A percentile compares a stretch with the other conserved stretches of the same genome.
Conservation (phyloP, 2,329 filamentous ascomycete genomes). For the Aspergillus aculeatinus region DNA sequence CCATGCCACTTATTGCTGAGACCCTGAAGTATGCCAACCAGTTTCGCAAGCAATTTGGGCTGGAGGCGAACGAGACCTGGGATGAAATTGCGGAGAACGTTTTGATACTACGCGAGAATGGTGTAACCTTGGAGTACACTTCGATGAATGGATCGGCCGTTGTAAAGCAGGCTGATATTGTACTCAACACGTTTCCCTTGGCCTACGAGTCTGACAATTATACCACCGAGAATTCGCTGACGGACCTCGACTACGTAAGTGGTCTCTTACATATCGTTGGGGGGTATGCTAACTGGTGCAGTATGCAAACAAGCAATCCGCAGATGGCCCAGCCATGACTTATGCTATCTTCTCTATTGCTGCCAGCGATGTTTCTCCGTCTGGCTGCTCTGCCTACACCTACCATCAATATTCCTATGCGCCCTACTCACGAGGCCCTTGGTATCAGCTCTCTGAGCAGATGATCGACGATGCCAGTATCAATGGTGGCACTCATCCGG, state of each 20-base stretch:
- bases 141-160: constrained; percentile 65
- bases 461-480: constrained; percentile 58
- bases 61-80: constrained; percentile 59
- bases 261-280: not conserved
- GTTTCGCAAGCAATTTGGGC: constrained; percentile 57
- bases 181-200: constrained; percentile 65
- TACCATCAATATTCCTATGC: constrained; percentile 64
- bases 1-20: constrained; percentile 60
- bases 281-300: constrained; percentile 22
- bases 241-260: constrained; percentile 62
- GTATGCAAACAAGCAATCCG: constrained; percentile 67
- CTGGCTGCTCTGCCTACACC: constrained; percentile 67
- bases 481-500: constrained; percentile 67
- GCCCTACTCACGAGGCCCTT: constrained; percentile 65
- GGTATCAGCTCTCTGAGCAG: constrained; percentile 71
- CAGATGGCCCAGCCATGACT: constrained; percentile 70
- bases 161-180: constrained; percentile 71
- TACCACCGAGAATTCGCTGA: constrained; percentile 49
- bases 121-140: constrained; percentile 64
- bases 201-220: constrained; percentile 55
- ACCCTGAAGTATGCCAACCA: constrained; percentile 57
- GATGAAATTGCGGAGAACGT: constrained; percentile 57
- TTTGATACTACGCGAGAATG: constrained; percentile 55
- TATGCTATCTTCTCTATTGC: constrained; percentile 69
- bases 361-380: constrained; percentile 63